Percentiles rank a stretch among this genome's conserved stretches.
Conservation (phyloP, 345 rosid genomes). For the Hibiscus mutabilis region DNA sequence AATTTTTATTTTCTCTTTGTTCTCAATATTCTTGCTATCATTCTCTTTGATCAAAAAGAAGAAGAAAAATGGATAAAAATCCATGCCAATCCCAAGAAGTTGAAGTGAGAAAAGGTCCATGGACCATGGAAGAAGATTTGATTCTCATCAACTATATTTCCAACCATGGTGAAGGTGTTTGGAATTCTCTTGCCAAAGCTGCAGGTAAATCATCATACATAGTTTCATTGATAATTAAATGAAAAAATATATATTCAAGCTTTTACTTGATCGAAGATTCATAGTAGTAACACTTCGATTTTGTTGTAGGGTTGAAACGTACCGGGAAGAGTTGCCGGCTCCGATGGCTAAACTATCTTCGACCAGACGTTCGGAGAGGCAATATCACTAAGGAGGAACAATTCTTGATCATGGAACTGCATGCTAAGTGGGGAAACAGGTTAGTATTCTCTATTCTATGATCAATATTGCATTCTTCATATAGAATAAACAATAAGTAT, state of each 20-base stretch:
- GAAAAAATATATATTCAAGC: neutral
- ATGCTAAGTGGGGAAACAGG: conserved; percentile 21
- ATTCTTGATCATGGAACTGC: conserved; percentile 87
- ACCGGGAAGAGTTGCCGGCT: conserved; percentile 98
- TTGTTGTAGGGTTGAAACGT: conserved; percentile 63
- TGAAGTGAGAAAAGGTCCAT: conserved; percentile 96
- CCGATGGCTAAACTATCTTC: conserved; percentile 92
- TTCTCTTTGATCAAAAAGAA: neutral
- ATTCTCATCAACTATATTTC: conserved; percentile 81
- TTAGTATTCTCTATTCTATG: neutral
- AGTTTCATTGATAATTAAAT: neutral
- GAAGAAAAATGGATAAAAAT: conserved; percentile 55
- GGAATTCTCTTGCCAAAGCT: conserved; percentile 93
- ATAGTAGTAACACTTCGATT: neutral
- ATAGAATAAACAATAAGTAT: neutral
- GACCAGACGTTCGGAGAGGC: conserved; percentile 88
- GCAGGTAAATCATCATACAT: conserved; percentile 46
- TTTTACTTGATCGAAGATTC: neutral
- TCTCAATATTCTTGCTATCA: neutral
- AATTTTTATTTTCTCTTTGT: neutral
- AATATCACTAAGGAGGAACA: conserved; percentile 89
- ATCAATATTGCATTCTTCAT: neutral
- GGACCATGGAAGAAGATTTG: conserved; percentile 96
- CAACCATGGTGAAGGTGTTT: conserved; percentile 89
- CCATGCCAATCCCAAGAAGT: conserved; percentile 53